Evolutionary conservation across 805 yeast genomes (phyloP), one percentile per base, ranked within the genome.

Genomic region (Hanseniaspora osmophila): DNA sequence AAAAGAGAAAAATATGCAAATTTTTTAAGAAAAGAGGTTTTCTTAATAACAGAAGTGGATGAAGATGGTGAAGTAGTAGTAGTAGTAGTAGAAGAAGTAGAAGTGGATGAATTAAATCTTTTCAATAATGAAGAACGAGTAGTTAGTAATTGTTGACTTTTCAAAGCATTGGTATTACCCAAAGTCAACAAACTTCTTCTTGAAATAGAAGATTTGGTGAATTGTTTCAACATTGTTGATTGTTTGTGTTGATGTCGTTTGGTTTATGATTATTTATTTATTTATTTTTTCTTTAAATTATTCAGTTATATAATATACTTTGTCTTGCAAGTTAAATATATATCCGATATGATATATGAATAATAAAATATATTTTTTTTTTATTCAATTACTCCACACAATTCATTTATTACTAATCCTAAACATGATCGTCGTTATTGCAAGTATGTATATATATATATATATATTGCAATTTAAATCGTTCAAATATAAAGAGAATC

Each of bases 1-100:
- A 74, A 53, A 55, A 74, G 67, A 18, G 80, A 62, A 33, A 70
- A 59, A 72, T 80, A 71, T 5, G 55, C 47, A 15, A 50, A 33
- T 45, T 49, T 57, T 44, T 49, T 58, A 29, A 55, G 41, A 18
- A 50, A 37, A 17, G 62, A 58, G 9, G 54, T 49, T 43, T 46
- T 46, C n/a, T n/a, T 15, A n/a, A 10, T n/a, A 4, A 18, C 6
- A n/a, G 38, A 10, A n/a, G 16, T 6, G 15, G 18, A 10, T 10
- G 38, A 4, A 35, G 38, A 10, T 10, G 38, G n/a, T 4, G 38
- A 3, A n/a, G 38, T 15, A 10, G 16, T n/a, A 4, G 38, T 3
- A n/a, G 38, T 35, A n/a, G 16, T 6, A 35, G 18, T 35, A 35
- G 38, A 4, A 35, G 38, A 10, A 35, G 38, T 6, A n/a, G 38